Percentiles rank a stretch among this genome's conserved stretches.
Conservation (phyloP, 768 basidiomycete species). For the Tricholoma bakamatsutake region DNA sequence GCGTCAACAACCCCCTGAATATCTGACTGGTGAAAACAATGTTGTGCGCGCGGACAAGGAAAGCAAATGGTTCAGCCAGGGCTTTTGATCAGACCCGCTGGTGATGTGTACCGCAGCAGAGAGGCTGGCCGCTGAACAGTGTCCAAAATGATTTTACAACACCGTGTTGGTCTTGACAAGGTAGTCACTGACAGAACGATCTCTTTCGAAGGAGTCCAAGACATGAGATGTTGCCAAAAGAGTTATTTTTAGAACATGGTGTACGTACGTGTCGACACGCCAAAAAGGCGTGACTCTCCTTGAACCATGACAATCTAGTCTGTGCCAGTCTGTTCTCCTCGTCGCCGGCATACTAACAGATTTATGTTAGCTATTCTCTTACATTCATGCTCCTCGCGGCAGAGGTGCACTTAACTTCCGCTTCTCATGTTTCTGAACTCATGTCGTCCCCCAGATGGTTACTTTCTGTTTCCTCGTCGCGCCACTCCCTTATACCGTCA, state of each 20-base stretch:
- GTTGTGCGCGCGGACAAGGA: too few species aligned
- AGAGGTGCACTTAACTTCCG: conserved; percentile 39
- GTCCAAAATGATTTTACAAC: too few species aligned
- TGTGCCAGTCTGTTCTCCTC: conserved; percentile 6
- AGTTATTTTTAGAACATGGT: too few species aligned
- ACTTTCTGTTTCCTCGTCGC: conserved; percentile 82
- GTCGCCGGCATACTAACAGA: conserved; percentile 21
- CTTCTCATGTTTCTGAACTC: background rate
- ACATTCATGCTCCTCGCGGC: conserved; percentile 78
- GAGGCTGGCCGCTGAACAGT: too few species aligned
- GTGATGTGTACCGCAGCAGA: background rate
- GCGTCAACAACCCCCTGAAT: too few species aligned
- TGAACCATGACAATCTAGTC: conserved; percentile 43
- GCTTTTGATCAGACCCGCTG: background rate
- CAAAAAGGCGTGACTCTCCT: background rate
- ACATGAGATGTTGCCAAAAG: too few species aligned
- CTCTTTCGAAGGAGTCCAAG: too few species aligned
- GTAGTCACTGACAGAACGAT: too few species aligned
- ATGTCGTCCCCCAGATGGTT: conserved; percentile 46
- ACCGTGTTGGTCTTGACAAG: too few species aligned
- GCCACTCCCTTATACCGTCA: conserved; percentile 75
- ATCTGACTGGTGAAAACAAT: too few species aligned
- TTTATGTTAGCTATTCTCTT: conserved; percentile 55
- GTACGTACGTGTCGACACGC: too few species aligned
- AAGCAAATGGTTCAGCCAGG: background rate